Evolutionary conservation across 2,329 filamentous ascomycete species (phyloP).

Genomic region (Endoconidiophora polonica): DNA sequence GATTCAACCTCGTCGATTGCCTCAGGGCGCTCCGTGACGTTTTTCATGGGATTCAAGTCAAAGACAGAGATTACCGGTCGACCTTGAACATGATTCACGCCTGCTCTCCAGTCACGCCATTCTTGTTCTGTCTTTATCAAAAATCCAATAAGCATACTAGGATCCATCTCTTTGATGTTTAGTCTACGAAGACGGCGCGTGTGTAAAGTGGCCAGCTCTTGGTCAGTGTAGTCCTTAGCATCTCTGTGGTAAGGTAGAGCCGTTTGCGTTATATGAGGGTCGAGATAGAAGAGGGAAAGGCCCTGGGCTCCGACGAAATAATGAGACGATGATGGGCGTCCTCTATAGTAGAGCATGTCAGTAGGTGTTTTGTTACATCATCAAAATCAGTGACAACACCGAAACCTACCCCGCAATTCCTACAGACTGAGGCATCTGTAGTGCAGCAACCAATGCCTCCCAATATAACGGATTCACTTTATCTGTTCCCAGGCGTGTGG

Average conservation of each 20-base stretch:
- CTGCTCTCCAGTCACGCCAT: slow-evolving; percentile 65
- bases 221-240: slow-evolving; percentile 41
- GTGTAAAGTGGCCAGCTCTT: slow-evolving; percentile 72
- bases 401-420: slow-evolving; percentile 72
- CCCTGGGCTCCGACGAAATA: slow-evolving; percentile 48
- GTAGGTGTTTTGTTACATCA: slow-evolving; percentile 2
- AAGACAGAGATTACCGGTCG: slow-evolving; percentile 79
- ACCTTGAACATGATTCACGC: slow-evolving; percentile 58
- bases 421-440: slow-evolving; percentile 84
- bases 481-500: slow-evolving; percentile 80
- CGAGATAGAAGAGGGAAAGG: slow-evolving; percentile 78
- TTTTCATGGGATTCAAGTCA: slow-evolving; percentile 44
- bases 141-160: slow-evolving; percentile 93
- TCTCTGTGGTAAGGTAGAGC: slow-evolving; percentile 48
- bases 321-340: slow-evolving; percentile 73
- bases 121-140: slow-evolving; percentile 69
- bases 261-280: slow-evolving; percentile 74
- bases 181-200: slow-evolving; percentile 70
- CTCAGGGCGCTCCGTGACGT: slow-evolving; percentile 44
- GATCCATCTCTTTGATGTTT: slow-evolving; percentile 85
- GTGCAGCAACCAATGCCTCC: slow-evolving; percentile 69
- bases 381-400: slow-evolving; percentile 1
- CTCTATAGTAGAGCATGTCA: slow-evolving; percentile 32
- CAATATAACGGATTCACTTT: slow-evolving; percentile 90
- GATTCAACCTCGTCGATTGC: slow-evolving; percentile 83